phyloP scores from a whole-genome alignment of 805 yeast species.

The Kregervanrija delftensis region DNA sequence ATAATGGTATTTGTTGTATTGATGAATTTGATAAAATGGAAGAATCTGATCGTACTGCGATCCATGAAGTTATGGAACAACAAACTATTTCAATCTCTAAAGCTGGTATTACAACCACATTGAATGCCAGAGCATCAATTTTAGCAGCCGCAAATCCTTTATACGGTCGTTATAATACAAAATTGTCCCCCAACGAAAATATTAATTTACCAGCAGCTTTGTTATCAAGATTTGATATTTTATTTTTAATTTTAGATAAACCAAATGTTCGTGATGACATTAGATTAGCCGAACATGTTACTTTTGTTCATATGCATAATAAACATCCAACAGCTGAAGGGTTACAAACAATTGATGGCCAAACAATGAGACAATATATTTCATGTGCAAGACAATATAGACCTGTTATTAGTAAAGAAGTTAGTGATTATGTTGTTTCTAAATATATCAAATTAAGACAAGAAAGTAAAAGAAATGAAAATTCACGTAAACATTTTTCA shows the following conservation, averaged over 20 bases:
- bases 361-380: conserved; percentile 79
- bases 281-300: conserved; percentile 85
- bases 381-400: conserved; percentile 78
- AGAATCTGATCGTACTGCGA: conserved; percentile 92
- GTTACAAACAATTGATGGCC: conserved; percentile 69
- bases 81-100: conserved; percentile 96
- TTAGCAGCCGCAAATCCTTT: conserved; percentile 98
- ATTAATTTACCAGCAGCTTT: conserved; percentile 96
- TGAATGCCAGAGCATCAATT: conserved; percentile 92
- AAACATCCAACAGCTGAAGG: conserved; percentile 67
- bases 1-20: conserved; percentile 96
- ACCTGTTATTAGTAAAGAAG: conserved; percentile 78
- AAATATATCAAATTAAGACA: conserved; percentile 89
- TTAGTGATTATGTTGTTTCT: conserved; percentile 80
- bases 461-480: conserved; percentile 75
- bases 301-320: conserved; percentile 92
- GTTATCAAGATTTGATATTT: conserved; percentile 86
- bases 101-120: conserved; percentile 94
- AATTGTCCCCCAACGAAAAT: conserved; percentile 86
- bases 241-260: conserved; percentile 79
- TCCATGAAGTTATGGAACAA: conserved; percentile 99
- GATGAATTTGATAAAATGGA: conserved; percentile 99
- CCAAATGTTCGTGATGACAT: conserved; percentile 78
- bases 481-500: conserved; percentile 70
- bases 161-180: conserved; percentile 89